Conservation (phyloP, 208 protist genomes). For the Acanthamoeba castellanii region DNA sequence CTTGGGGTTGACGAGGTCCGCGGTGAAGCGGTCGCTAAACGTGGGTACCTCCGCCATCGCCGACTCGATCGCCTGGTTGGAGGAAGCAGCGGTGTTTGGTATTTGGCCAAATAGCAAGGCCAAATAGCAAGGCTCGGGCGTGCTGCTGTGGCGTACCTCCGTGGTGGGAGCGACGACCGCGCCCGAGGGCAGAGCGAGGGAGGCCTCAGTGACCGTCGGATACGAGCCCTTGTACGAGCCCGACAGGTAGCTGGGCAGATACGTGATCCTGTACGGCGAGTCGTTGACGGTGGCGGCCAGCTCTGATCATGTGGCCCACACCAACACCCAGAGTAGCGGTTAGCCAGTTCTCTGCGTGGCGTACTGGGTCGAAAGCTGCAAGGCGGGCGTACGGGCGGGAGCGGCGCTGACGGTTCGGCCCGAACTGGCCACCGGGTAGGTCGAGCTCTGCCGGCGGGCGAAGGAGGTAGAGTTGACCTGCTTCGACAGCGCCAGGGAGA, state of each 20-base stretch:
- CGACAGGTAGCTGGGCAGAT: slow-evolving; percentile 1
- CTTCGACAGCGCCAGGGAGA: neutral
- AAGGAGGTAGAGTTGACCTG: neutral
- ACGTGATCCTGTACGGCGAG: neutral
- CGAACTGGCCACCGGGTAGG: neutral
- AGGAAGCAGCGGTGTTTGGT: neutral
- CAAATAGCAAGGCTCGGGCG: neutral
- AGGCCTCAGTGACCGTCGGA: neutral
- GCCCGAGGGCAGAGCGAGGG: neutral
- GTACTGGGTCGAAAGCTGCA: too few relatives aligned
- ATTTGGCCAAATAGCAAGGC: too few relatives aligned
- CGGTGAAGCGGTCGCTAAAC: neutral
- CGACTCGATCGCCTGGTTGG: neutral
- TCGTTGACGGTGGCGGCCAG: neutral
- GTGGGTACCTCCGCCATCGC: neutral
- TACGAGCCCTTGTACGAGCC: slow-evolving; percentile 3
- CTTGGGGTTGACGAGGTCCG: neutral
- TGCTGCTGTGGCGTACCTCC: neutral
- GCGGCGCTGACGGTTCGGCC: neutral
- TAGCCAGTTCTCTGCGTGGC: too few relatives aligned
- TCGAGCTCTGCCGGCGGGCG: neutral
- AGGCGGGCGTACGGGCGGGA: neutral
- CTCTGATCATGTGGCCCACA: neutral
- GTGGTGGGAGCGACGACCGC: neutral
- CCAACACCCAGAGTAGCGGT: neutral